phyloP scores from a whole-genome alignment of 495 filamentous ascomycete genomes.

The Daldinia decipiens region DNA sequence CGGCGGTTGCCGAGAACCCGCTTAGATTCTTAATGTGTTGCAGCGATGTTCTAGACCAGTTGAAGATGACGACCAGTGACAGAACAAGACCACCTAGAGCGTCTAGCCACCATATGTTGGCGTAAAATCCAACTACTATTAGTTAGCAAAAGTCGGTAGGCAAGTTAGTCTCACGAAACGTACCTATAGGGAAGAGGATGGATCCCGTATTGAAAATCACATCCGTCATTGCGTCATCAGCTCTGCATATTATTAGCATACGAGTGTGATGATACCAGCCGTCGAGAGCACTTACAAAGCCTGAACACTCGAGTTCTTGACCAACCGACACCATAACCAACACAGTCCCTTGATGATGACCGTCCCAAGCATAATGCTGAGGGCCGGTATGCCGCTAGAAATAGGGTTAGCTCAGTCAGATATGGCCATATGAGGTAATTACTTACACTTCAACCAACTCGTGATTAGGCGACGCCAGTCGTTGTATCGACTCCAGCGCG shows the following conservation, averaged over 20 bases:
- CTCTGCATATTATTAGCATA: conserved; percentile 56
- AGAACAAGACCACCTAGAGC: conserved; percentile 84
- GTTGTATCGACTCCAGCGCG: conserved; percentile 73
- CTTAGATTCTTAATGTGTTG: conserved; percentile 86
- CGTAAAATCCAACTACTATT: conserved; percentile 73
- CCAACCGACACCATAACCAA: conserved; percentile 90
- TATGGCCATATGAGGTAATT: not conserved
- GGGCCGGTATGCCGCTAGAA: conserved; percentile 68
- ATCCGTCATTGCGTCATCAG: conserved; percentile 56
- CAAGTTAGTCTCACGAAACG: conserved; percentile 49
- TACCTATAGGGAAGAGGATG: conserved; percentile 82
- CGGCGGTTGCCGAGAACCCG: conserved; percentile 80
- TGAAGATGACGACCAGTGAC: conserved; percentile 82
- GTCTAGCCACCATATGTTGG: conserved; percentile 85
- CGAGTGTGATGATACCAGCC: not conserved
- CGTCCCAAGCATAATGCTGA: conserved; percentile 83
- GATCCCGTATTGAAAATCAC: conserved; percentile 93
- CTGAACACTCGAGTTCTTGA: conserved; percentile 89
- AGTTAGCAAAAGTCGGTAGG: conserved; percentile 3
- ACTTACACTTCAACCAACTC: conserved; percentile 72
- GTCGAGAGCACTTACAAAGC: conserved; percentile 67
- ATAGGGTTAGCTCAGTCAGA: conserved; percentile 14
- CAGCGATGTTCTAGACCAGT: conserved; percentile 79
- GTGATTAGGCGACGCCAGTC: conserved; percentile 71
- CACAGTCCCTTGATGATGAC: conserved; percentile 83